phyloP scores from a whole-genome alignment of 148 eudicot species.

The Beta vulgaris region DNA sequence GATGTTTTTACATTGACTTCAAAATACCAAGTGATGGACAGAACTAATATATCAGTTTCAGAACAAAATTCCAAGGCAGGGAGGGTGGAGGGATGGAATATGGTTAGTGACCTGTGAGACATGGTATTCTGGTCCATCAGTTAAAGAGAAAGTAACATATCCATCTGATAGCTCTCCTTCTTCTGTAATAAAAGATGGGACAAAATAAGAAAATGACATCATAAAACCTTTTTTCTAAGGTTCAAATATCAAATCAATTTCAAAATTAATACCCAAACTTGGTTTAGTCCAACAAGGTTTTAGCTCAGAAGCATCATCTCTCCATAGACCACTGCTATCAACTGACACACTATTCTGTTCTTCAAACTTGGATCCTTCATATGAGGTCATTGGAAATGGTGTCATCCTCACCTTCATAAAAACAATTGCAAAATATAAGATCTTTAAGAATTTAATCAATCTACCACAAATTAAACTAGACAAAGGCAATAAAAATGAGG shows the following conservation, averaged over 20 bases:
- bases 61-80: not conserved
- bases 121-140: constrained; percentile 98
- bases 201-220: not conserved
- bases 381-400: constrained; percentile 23
- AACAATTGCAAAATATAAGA: not conserved
- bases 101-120: constrained; percentile 68
- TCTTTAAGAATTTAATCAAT: not conserved
- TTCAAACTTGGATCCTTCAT: constrained; percentile 30
- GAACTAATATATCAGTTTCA: not conserved
- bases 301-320: constrained; percentile 49
- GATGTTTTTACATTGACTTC: too few species aligned
- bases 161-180: constrained; percentile 55
- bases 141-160: constrained; percentile 81
- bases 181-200: constrained; percentile 38
- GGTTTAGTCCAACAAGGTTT: constrained; percentile 83
- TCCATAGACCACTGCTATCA: constrained; percentile 59
- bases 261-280: constrained; percentile 34
- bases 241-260: constrained; percentile 13
- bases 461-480: not conserved
- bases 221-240: not conserved
- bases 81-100: not conserved
- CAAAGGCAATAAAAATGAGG: too few species aligned
- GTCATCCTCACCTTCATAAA: constrained; percentile 35
- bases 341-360: constrained; percentile 32
- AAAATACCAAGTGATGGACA: not conserved